Base-by-base conservation (phyloP, 352 stramenopile genomes). In the Phytophthora citrophthora region DNA sequence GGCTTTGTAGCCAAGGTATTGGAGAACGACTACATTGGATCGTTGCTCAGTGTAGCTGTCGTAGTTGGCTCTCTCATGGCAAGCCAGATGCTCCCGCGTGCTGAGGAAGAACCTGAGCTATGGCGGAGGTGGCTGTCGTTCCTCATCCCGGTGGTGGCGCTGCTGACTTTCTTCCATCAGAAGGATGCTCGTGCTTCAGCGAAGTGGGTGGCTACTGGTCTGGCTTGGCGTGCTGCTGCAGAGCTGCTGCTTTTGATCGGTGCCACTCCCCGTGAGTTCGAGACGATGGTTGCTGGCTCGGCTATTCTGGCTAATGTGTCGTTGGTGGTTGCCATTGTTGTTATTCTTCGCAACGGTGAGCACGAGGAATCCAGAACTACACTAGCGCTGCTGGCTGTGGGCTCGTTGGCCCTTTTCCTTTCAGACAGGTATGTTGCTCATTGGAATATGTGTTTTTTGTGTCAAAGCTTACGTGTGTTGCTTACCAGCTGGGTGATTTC, bases 121-220 rank as follows among this genome's bases (percentile, higher is more conserved):
- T 90, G 84, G 80, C 80, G 81, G 23, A 74, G 73, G 40, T 90
- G 79, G 82, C 56, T 93, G 38, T 73, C 82, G 39, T 86, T 90
- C 56, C 70, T 93, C 23, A 89, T 76, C 24, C 82, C 82, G 31
- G 51, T 89, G 13, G 65, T 91, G 10, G 77, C 85, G 39, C 58
- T 93, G 51, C 69, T 93, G 46, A 66, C 90, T 13, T 88, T 91
- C 50, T 88, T 94, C 61, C 70, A 91, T 70, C 86, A 91, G 64
- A 81, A 81, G 27, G 83, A 94, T 68, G 72, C 72, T 24, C 86
- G 85, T n/a, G 40, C 70, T 48, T 89, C 80, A 18, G 82, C 77
- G 18, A 94, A 90, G 72, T 95, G 87, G 87, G 76, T 94, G 40
- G 87, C 87, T 8, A 91, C 91, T 64, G 79, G 80, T 38, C 71